These are phyloP conservation scores for Castanea crenata DNA, from an alignment of 306 rosid species.

Conservation along the genomic window DNA sequence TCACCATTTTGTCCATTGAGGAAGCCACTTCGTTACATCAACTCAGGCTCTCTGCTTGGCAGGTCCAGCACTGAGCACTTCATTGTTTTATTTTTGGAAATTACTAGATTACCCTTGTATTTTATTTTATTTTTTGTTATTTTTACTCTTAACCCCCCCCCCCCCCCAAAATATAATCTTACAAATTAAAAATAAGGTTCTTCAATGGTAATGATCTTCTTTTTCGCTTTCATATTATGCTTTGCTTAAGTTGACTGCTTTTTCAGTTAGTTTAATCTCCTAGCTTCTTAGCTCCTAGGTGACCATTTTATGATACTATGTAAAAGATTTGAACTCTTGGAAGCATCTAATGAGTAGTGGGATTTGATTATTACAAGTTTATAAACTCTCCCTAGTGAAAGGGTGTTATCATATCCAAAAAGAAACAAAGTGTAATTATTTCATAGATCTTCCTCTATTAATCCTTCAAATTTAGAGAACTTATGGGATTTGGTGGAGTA, in stretches of 20 bases:
- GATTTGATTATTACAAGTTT: not conserved
- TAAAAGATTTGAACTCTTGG: not conserved
- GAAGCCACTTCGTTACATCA: constrained; percentile 52
- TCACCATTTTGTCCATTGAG: constrained; percentile 33
- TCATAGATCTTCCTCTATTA: not conserved
- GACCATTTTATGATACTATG: not conserved
- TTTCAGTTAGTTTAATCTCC: not conserved
- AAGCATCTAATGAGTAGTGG: not conserved
- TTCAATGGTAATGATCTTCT: not conserved
- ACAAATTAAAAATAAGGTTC: no score
- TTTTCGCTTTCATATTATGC: not conserved
- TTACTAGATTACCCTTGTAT: constrained; percentile 37
- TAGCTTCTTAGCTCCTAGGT: not conserved
- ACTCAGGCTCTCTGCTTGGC: constrained; percentile 30
- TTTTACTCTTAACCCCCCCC: not conserved
- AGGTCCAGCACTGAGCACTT: constrained; percentile 11
- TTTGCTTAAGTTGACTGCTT: not conserved
- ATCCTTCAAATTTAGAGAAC: not conserved
- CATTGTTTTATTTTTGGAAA: not conserved
- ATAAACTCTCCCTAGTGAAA: not conserved
- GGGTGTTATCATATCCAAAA: not conserved
- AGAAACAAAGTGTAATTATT: not conserved
- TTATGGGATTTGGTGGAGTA: not conserved
- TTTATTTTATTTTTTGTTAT: not conserved
- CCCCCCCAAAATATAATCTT: no score